Evolutionary conservation across 2,329 filamentous ascomycete species (phyloP).

Genomic region (Fusarium lateritium): DNA sequence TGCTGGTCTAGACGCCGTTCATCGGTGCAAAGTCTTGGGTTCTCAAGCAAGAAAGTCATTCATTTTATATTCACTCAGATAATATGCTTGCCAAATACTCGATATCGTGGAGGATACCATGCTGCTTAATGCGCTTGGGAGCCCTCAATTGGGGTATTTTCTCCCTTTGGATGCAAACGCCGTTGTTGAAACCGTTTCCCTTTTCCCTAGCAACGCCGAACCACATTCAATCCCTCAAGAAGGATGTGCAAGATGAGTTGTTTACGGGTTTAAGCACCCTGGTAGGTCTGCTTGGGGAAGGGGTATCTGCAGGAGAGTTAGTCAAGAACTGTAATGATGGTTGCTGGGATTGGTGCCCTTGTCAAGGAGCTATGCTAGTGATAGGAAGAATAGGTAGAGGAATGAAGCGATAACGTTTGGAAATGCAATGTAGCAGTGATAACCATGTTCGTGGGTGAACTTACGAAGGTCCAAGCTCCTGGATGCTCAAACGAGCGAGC

Average conservation of each 20-base stretch:
- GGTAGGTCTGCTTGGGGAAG: slow-evolving; percentile 85
- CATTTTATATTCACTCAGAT: slow-evolving; percentile 47
- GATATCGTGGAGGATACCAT: slow-evolving; percentile 62
- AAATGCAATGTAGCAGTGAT: slow-evolving; percentile 20
- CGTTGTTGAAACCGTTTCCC: slow-evolving; percentile 70
- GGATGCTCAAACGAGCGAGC: slow-evolving; percentile 93
- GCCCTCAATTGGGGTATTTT: slow-evolving; percentile 48
- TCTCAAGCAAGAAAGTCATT: slow-evolving; percentile 46
- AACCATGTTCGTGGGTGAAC: slow-evolving; percentile 57
- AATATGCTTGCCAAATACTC: slow-evolving; percentile 51
- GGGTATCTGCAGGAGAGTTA: slow-evolving; percentile 73
- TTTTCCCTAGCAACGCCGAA: slow-evolving; percentile 61
- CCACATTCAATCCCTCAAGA: slow-evolving; percentile 47
- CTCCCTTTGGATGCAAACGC: slow-evolving; percentile 58
- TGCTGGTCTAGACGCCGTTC: slow-evolving; percentile 25
- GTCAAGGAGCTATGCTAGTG: slow-evolving; percentile 21
- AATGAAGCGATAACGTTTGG: slow-evolving; percentile 29
- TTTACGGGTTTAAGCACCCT: slow-evolving; percentile 58
- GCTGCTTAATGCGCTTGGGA: slow-evolving; percentile 54
- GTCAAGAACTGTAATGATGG: slow-evolving; percentile 23
- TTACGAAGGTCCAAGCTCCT: slow-evolving; percentile 96
- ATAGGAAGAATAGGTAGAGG: slow-evolving; percentile 41
- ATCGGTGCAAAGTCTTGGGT: slow-evolving; percentile 37
- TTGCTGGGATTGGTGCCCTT: slow-evolving; percentile 32
- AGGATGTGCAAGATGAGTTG: slow-evolving; percentile 47